Conservation (phyloP, 352 stramenopile genomes). For the Phytophthora citrophthora region DNA sequence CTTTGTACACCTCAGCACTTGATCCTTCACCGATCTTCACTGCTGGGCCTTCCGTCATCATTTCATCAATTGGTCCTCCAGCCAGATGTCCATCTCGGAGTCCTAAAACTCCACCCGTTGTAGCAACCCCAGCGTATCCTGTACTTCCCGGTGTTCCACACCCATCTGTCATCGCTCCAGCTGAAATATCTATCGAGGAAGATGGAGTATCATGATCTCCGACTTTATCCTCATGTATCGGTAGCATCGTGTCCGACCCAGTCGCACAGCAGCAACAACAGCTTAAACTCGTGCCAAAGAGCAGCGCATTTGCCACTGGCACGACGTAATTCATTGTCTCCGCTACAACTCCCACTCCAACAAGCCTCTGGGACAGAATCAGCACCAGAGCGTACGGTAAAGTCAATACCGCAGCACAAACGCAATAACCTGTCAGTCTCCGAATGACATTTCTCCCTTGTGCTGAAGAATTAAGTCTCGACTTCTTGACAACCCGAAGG, state of each 20-base stretch:
- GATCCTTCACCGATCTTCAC: slow-evolving; percentile 75
- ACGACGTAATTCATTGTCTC: slow-evolving; percentile 68
- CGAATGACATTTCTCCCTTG: slow-evolving; percentile 68
- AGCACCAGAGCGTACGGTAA: slow-evolving; percentile 60
- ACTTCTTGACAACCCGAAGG: slow-evolving; percentile 52
- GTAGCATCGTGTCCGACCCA: slow-evolving; percentile 1
- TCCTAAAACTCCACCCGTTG: slow-evolving; percentile 14
- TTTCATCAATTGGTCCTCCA: slow-evolving; percentile 51
- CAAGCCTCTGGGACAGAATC: slow-evolving; percentile 29
- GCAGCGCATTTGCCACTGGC: slow-evolving; percentile 62
- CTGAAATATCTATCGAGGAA: slow-evolving; percentile 37
- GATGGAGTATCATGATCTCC: slow-evolving; percentile 22
- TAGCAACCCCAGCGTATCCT: slow-evolving; percentile 5
- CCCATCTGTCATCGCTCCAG: slow-evolving; percentile 19
- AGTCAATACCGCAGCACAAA: slow-evolving; percentile 55
- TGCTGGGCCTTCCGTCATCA: slow-evolving; percentile 63
- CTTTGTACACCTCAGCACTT: slow-evolving; percentile 71
- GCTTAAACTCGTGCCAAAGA: slow-evolving; percentile 70
- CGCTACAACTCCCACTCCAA: slow-evolving; percentile 46
- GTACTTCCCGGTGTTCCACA: slow-evolving; percentile 16
- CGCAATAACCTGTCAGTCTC: slow-evolving; percentile 60
- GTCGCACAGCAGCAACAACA: slow-evolving; percentile 57
- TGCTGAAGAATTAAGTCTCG: slow-evolving; percentile 55
- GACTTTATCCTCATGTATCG: slow-evolving; percentile 14
- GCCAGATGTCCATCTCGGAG: slow-evolving; percentile 23